phyloP scores from a whole-genome alignment of 495 filamentous ascomycete genomes.

The Penicillium ochrochloron region DNA sequence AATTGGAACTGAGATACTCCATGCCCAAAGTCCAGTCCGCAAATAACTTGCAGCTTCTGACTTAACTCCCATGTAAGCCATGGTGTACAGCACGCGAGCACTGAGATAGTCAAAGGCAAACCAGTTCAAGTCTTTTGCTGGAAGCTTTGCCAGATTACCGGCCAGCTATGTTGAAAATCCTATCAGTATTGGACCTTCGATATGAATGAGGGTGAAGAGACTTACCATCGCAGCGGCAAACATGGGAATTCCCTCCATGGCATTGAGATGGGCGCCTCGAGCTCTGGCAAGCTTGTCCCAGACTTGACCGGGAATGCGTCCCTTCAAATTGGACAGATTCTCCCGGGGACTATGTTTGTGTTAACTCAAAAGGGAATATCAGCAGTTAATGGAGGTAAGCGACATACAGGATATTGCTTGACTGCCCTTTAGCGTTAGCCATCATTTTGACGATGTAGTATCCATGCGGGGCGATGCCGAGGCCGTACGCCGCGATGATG shows the following conservation, averaged over 20 bases:
- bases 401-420: constrained; percentile 32
- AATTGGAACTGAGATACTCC: constrained; percentile 35
- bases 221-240: constrained; percentile 37
- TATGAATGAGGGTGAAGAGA: neutral
- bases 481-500: constrained; percentile 32
- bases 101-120: constrained; percentile 32
- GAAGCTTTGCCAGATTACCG: constrained; percentile 34
- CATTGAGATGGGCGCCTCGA: constrained; percentile 36
- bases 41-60: constrained; percentile 32
- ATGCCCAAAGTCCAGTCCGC: constrained; percentile 35
- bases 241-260: constrained; percentile 33
- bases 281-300: constrained; percentile 34
- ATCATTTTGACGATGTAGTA: constrained; percentile 39
- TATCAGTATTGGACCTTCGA: neutral
- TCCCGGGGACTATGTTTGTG: constrained; percentile 29
- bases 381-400: no score
- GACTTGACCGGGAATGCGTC: constrained; percentile 23
- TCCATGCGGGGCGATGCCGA: constrained; percentile 31
- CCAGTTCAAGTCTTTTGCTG: constrained; percentile 29
- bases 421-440: constrained; percentile 33
- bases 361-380: neutral
- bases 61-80: constrained; percentile 31
- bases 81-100: constrained; percentile 30
- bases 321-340: constrained; percentile 33
- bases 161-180: constrained; percentile 23